phyloP scores from a whole-genome alignment of 176 grass and related monocot genomes.

The Phoenix roebelenii region DNA sequence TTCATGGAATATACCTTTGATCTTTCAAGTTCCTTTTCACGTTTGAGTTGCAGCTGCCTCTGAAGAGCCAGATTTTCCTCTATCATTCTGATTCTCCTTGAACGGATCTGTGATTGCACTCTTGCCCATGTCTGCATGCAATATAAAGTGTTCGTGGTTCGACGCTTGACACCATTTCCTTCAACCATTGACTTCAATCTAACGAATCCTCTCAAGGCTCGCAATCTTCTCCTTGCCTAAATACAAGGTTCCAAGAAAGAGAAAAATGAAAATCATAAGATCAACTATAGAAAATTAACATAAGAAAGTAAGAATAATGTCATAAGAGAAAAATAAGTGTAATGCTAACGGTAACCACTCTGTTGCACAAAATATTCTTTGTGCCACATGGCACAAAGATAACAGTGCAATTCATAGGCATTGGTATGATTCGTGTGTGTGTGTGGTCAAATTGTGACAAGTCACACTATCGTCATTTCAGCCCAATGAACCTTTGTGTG shows the following conservation, averaged over 20 bases:
- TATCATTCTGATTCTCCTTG: conserved; percentile 55
- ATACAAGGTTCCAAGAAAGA: background rate
- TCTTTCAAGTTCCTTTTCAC: conserved; percentile 31
- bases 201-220: conserved; percentile 27
- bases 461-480: no score
- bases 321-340: background rate
- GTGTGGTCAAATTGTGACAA: no score
- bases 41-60: conserved; percentile 43
- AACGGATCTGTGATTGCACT: conserved; percentile 56
- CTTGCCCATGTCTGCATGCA: conserved; percentile 62
- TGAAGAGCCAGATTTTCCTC: conserved; percentile 63
- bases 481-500: no score
- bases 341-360: no score
- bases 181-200: conserved; percentile 52
- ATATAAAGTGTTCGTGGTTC: conserved; percentile 38
- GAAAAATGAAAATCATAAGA: background rate
- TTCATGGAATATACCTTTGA: conserved; percentile 31
- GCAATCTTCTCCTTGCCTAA: conserved; percentile 39
- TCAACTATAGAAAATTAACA: background rate
- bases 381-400: no score
- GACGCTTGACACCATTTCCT: conserved; percentile 46
- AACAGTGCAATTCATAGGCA: no score
- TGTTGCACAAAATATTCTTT: no score
- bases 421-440: no score
- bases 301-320: background rate